Evolutionary conservation across 768 basidiomycete genomes (phyloP).

Genomic region (Trichaptum fuscoviolaceum): DNA sequence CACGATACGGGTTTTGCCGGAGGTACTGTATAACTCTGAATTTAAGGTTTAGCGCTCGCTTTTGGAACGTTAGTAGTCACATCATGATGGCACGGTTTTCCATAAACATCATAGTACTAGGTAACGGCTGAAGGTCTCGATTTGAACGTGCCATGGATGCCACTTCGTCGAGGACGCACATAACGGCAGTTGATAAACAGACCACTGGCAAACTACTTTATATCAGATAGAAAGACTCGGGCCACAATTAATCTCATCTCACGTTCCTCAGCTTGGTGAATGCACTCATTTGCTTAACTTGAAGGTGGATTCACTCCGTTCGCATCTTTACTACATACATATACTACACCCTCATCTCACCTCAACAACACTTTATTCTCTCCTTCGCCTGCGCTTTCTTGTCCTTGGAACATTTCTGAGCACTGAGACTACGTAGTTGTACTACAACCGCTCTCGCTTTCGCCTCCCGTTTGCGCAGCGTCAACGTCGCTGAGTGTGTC

Average conservation of each 20-base stretch:
- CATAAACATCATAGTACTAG: too few relatives aligned
- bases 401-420: neutral
- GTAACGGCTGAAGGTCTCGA: too few relatives aligned
- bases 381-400: neutral
- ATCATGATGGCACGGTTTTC: too few relatives aligned
- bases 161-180: too few relatives aligned
- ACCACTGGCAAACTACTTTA: too few relatives aligned
- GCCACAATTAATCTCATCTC: neutral
- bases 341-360: neutral
- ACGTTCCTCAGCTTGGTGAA: neutral
- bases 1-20: neutral
- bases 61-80: too few relatives aligned
- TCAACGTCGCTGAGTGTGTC: constrained; percentile 87
- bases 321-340: neutral
- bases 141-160: too few relatives aligned
- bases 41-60: neutral
- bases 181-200: too few relatives aligned
- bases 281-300: neutral
- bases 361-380: neutral
- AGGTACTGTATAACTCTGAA: neutral
- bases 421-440: neutral
- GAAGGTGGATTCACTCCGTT: neutral
- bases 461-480: constrained; percentile 40
- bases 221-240: neutral
- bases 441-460: neutral